Evolutionary conservation across 371 early-diverging fungal species (phyloP).

Genomic region (Parasitella parasitica): DNA sequence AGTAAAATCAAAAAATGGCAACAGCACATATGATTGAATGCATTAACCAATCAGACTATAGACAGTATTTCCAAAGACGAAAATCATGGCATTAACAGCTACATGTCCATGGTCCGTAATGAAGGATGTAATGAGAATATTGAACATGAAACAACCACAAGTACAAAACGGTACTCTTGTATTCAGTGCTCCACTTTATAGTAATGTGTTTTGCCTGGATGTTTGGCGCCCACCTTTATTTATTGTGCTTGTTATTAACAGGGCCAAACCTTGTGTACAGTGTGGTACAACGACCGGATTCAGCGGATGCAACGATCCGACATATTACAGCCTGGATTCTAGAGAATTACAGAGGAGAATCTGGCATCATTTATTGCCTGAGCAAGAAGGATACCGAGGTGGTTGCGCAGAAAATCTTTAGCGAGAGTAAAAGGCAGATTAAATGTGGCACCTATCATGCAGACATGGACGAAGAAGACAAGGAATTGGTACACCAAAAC

Average conservation of each 20-base stretch:
- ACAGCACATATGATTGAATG: too few species aligned
- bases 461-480: slow-evolving; percentile 73
- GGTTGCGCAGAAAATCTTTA: slow-evolving; percentile 58
- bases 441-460: slow-evolving; percentile 79
- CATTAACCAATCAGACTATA: too few species aligned
- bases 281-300: slow-evolving; percentile 62
- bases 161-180: slow-evolving; percentile 45
- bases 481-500: slow-evolving; percentile 66
- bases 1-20: slow-evolving; percentile 29
- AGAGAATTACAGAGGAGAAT: slow-evolving; percentile 51
- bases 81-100: slow-evolving; percentile 89
- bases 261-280: slow-evolving; percentile 72
- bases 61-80: slow-evolving; percentile 64
- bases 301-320: slow-evolving; percentile 53
- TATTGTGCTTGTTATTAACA: slow-evolving; percentile 6
- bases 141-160: slow-evolving; percentile 51
- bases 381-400: slow-evolving; percentile 77
- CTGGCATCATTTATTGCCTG: slow-evolving; percentile 88
- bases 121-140: slow-evolving; percentile 62
- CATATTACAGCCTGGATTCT: slow-evolving; percentile 67
- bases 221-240: neutral
- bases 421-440: slow-evolving; percentile 51
- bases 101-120: slow-evolving; percentile 79
- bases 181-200: slow-evolving; percentile 55
- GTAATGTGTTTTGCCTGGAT: slow-evolving; percentile 19